A percentile compares a stretch with the other conserved stretches of the same genome.
Conservation (phyloP, 2,329 filamentous ascomycete species). For the Penicillium sp. region DNA sequence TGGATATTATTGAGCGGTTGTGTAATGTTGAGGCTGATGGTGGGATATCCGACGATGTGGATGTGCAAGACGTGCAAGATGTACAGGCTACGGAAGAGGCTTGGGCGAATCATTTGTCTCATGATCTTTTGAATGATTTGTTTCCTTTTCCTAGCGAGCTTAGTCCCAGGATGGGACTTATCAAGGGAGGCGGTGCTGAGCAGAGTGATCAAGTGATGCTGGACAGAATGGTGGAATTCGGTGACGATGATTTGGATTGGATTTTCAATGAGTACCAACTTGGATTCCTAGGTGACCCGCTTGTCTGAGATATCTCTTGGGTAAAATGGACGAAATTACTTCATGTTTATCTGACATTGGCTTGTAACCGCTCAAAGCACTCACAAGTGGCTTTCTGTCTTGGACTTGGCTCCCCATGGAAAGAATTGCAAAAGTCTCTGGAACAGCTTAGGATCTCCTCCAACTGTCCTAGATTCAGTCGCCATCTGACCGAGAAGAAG, state of each 20-base stretch:
- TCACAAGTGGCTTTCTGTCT: neutral
- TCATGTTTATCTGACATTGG: no score
- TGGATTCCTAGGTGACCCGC: neutral
- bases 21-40: neutral
- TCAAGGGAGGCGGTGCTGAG: neutral
- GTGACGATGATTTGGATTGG: neutral
- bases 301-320: no score
- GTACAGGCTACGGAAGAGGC: neutral
- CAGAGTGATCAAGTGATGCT: neutral
- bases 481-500: neutral
- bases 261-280: conserved; percentile 6
- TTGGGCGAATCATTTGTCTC: neutral
- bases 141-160: conserved; percentile 2
- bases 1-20: conserved; percentile 3
- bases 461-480: neutral
- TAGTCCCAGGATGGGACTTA: conserved; percentile 1
- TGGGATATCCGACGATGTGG: neutral
- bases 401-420: neutral
- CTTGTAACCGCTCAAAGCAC: neutral
- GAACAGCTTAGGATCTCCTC: neutral
- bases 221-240: neutral
- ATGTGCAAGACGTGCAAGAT: neutral
- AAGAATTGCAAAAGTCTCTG: neutral
- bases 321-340: no score
- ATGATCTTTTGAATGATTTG: neutral